A percentile compares a stretch with the other conserved stretches of the same genome.
phyloP scores from a whole-genome alignment of 371 early-diverging fungal genomes.

The Mycotypha africana region DNA sequence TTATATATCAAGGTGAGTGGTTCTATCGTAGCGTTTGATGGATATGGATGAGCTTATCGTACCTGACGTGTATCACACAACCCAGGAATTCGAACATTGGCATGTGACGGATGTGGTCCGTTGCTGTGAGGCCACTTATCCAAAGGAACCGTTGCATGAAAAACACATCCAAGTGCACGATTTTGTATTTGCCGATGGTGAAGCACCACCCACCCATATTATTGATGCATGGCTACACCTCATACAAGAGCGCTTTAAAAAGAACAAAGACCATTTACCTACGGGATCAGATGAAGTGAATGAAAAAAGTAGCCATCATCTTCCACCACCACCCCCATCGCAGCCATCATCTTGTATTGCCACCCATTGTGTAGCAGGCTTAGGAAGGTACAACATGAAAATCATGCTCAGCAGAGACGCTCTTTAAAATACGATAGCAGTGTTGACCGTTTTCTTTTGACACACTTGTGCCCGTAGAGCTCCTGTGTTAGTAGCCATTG shows the following conservation, averaged over 20 bases:
- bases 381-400: slow-evolving; percentile 56
- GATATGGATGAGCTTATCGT: too few species aligned
- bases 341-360: slow-evolving; percentile 68
- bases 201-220: slow-evolving; percentile 70
- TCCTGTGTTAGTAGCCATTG: slow-evolving; percentile 76
- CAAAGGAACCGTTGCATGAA: slow-evolving; percentile 54
- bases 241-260: slow-evolving; percentile 51
- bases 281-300: slow-evolving; percentile 16
- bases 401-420: background rate
- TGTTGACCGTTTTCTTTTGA: too few species aligned
- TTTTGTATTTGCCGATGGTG: slow-evolving; percentile 85
- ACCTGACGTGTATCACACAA: too few species aligned
- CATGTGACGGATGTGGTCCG: slow-evolving; percentile 86
- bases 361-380: slow-evolving; percentile 85
- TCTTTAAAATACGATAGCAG: too few species aligned
- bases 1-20: slow-evolving; percentile 34
- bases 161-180: slow-evolving; percentile 78
- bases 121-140: slow-evolving; percentile 91
- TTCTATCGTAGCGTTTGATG: too few species aligned
- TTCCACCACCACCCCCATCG: too few species aligned
- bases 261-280: slow-evolving; percentile 11
- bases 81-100: slow-evolving; percentile 44
- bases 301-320: slow-evolving; percentile 1
- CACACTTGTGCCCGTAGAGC: slow-evolving; percentile 47
- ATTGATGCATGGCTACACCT: slow-evolving; percentile 77